Conservation (phyloP, 352 stramenopile species). For the Pythium rhizo-oryzae region DNA sequence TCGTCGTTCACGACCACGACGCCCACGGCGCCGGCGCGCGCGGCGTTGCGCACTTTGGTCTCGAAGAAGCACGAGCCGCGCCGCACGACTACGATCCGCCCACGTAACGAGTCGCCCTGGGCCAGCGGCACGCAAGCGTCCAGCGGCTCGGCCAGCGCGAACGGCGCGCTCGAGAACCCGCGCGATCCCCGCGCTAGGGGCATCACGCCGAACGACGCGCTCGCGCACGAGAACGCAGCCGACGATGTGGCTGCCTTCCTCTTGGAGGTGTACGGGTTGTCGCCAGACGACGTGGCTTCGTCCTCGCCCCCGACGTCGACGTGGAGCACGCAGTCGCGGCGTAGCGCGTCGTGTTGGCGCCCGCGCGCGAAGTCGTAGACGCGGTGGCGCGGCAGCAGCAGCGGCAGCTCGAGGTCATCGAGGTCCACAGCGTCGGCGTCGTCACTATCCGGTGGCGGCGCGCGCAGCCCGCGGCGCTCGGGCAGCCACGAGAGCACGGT, state of each 20-base stretch:
- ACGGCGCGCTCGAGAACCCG: constrained; percentile 25
- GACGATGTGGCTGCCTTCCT: neutral
- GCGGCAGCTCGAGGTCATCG: constrained; percentile 37
- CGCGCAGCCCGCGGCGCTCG: constrained; percentile 20
- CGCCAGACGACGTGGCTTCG: neutral
- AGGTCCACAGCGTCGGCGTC: neutral
- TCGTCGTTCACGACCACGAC: constrained; percentile 74
- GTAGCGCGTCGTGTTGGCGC: constrained; percentile 25
- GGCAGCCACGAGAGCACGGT: constrained; percentile 30
- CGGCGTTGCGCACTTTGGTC: constrained; percentile 64
- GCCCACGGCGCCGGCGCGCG: constrained; percentile 43
- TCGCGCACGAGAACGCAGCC: constrained; percentile 57
- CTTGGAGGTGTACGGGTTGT: constrained; percentile 25
- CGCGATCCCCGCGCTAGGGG: constrained; percentile 33
- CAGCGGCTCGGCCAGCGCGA: constrained; percentile 56
- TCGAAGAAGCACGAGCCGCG: constrained; percentile 77
- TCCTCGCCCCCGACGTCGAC: constrained; percentile 31
- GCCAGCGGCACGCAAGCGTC: constrained; percentile 53
- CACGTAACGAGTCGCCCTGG: constrained; percentile 34
- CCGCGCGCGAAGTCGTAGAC: constrained; percentile 40
- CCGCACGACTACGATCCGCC: constrained; percentile 53
- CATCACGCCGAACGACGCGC: constrained; percentile 59
- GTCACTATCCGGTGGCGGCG: neutral
- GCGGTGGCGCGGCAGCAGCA: constrained; percentile 41
- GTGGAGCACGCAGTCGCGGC: constrained; percentile 41